phyloP scores from a whole-genome alignment of 108 stramenopile species.

The Cyclotella baltica region DNA sequence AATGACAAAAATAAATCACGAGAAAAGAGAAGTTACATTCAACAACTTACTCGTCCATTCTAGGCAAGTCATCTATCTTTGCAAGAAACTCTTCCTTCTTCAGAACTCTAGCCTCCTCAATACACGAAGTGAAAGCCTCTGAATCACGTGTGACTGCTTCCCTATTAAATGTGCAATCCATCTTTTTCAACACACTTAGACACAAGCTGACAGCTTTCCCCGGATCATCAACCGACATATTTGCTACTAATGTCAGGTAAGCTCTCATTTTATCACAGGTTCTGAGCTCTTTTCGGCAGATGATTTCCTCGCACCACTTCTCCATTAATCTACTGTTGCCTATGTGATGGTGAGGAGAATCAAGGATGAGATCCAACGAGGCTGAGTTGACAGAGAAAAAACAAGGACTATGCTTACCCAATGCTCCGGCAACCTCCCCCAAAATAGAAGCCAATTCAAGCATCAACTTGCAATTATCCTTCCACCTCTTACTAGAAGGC shows the following conservation, averaged over 20 bases:
- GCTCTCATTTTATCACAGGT: slow-evolving; percentile 12
- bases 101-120: background rate
- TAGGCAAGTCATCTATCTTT: slow-evolving; percentile 1
- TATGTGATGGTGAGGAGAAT: background rate
- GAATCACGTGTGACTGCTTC: slow-evolving; percentile 1
- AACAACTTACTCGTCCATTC: slow-evolving; percentile 27
- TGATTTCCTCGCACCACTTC: slow-evolving; percentile 22
- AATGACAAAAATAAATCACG: background rate
- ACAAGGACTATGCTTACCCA: background rate
- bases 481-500: slow-evolving; percentile 11
- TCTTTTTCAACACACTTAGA: slow-evolving; percentile 4
- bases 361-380: background rate
- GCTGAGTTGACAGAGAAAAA: background rate
- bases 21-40: background rate
- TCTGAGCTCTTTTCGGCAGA: slow-evolving; percentile 8
- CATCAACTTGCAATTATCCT: slow-evolving; percentile 20
- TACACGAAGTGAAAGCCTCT: background rate
- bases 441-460: slow-evolving; percentile 9
- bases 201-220: slow-evolving; percentile 6
- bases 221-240: background rate
- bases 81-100: slow-evolving; percentile 1
- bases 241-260: slow-evolving; percentile 1
- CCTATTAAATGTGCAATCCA: slow-evolving; percentile 7
- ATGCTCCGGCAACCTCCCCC: slow-evolving; percentile 14
- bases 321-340: slow-evolving; percentile 22